Conservation (phyloP, 345 rosid genomes). For the Atalantia buxifolia region DNA sequence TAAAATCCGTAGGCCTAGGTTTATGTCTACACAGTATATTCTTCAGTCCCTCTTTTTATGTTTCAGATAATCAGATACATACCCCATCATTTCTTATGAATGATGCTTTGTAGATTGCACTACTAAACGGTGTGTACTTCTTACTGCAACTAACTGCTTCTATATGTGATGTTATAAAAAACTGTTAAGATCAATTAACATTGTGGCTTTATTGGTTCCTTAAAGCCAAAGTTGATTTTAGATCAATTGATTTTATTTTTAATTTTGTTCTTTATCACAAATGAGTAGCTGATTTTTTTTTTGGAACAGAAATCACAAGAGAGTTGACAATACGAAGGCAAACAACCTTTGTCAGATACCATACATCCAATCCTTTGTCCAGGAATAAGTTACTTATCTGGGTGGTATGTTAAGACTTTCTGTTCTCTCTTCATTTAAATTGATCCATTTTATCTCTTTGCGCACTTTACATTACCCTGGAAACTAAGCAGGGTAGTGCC, state of each 20-base stretch:
- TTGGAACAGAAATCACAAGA: constrained; percentile 49
- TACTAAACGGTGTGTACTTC: background rate
- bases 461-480: background rate
- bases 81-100: background rate
- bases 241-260: background rate
- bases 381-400: constrained; percentile 65
- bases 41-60: background rate
- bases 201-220: background rate
- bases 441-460: background rate
- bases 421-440: constrained; percentile 5
- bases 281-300: constrained; percentile 10
- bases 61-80: background rate
- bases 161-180: background rate
- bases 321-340: constrained; percentile 60
- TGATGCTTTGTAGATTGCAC: background rate
- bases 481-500: background rate
- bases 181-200: background rate
- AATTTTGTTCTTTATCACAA: background rate
- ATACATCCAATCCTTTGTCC: constrained; percentile 50
- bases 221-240: background rate
- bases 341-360: constrained; percentile 72
- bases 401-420: constrained; percentile 54
- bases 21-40: background rate
- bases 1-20: background rate
- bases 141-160: background rate